Percentiles rank a stretch among this genome's conserved stretches.
These are phyloP conservation scores for Angophora floribunda DNA, from an alignment of 345 rosid genomes.

Conservation along the genomic window DNA sequence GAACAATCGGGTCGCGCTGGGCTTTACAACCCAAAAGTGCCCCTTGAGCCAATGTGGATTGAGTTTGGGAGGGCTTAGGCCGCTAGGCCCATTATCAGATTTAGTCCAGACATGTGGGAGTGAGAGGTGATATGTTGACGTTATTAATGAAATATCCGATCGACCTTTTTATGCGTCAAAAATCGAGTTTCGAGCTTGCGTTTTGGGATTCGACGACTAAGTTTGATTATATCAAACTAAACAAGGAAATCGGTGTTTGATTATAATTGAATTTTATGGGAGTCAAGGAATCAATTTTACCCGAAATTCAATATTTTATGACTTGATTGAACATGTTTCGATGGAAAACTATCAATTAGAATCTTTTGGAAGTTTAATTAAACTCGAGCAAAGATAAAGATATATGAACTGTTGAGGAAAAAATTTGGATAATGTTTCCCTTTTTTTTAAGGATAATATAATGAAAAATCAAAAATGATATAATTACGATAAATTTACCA, in stretches of 20 bases:
- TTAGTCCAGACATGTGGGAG: not conserved
- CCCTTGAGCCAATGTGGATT: not conserved
- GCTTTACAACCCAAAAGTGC: not conserved
- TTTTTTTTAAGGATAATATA: not conserved
- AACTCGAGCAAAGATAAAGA: not conserved
- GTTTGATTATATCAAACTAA: not conserved
- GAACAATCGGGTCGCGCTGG: not conserved
- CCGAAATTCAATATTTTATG: not conserved
- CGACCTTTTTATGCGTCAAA: not conserved
- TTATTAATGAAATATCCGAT: not conserved
- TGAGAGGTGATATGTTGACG: not conserved
- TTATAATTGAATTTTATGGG: not conserved
- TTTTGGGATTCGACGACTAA: not conserved
- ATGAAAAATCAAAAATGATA: too few species aligned
- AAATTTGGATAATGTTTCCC: not conserved
- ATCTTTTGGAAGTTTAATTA: not conserved
- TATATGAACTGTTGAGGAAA: not conserved
- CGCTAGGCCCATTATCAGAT: not conserved
- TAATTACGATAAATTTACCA: too few species aligned
- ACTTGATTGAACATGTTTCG: not conserved
- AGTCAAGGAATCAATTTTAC: not conserved
- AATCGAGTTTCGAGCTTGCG: not conserved
- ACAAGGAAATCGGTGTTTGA: rapidly evolving
- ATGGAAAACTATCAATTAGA: not conserved
- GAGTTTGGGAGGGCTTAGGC: not conserved